Evolutionary conservation across 2,329 filamentous ascomycete genomes (phyloP), one percentile per base, ranked within the genome.

Genomic region (Mariannaea elegans): DNA sequence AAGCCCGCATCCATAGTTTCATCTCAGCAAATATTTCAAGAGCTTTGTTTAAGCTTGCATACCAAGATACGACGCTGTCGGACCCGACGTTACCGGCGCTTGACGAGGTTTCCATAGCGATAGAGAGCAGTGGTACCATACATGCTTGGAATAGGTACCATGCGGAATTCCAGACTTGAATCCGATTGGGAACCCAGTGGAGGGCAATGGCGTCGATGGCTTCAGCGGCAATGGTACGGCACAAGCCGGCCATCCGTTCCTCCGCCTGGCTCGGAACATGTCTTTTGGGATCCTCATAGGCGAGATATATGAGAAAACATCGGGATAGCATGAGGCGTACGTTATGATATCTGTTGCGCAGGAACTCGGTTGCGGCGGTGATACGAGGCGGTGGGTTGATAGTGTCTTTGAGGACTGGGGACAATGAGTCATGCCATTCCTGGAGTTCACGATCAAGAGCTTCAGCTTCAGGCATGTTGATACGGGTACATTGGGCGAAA

Each of bases 101-200:
- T 23, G 29, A 36, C 24, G 49, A 44, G 3, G 8, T 59, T 29
- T 73, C 68, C 23, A 73, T 68, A 19, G 72, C 67, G 27, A 74
- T 67, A 29, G 69, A 65, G 14, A 75, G 61, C 2, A 74, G 58
- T 9, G 71, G 72, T 2, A 73, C 70, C 46, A 71, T 72, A 45
- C 71, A 73, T 4, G 72, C 72, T 48, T 74, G 72, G 56, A 75
- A 75, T 7, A 75, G 67, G 42, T 73, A 73, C 72, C 72, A 74
- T 1, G 65, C 68, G 12, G 68, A 67, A 59, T 71, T 72, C 73
- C 73, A 74, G 14, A 72, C 72, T 19, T 73, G 72, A 23, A 74
- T 64, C 16, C 70, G 65, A 49, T 73, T 75, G 6, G 71, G 73
- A 0, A 65, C 72, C 73, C 73, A 75, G 63, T 73, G 68, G 6